Percentiles rank a stretch among this genome's conserved stretches.
Evolutionary conservation across 306 rosid species (phyloP).

Genomic region (Arachis hypogaea): DNA sequence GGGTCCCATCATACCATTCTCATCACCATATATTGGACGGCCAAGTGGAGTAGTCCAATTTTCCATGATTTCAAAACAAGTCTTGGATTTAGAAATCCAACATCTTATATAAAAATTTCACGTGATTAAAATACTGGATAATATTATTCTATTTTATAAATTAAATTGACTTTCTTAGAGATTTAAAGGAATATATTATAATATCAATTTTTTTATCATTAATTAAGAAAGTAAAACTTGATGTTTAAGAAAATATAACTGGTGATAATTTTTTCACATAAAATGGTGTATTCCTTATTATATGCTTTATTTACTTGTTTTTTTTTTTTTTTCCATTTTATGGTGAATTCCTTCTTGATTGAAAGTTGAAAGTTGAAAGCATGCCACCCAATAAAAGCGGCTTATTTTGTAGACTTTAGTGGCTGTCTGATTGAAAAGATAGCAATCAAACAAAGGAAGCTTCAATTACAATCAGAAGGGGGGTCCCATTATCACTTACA

Average conservation of each 20-base stretch:
- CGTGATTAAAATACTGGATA: no score
- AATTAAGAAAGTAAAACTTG: no score
- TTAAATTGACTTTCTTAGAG: no score
- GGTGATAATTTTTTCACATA: no score
- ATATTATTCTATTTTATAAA: no score
- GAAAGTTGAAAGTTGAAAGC: conserved; percentile 36
- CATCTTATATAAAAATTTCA: no score
- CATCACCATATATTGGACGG: conserved; percentile 11
- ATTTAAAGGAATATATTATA: no score
- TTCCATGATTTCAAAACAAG: conserved; percentile 15
- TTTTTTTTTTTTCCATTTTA: not conserved
- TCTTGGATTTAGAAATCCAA: not conserved
- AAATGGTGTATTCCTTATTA: no score
- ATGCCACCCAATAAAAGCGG: conserved; percentile 38
- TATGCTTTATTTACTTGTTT: not conserved
- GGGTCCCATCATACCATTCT: conserved; percentile 24
- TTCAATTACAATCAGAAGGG: conserved; percentile 42
- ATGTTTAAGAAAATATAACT: no score
- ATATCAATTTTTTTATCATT: no score
- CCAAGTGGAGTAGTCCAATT: conserved; percentile 18
- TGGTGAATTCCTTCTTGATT: conserved; percentile 31
- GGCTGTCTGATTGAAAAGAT: conserved; percentile 33
- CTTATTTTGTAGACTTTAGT: conserved; percentile 45
- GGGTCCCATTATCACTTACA: conserved; percentile 59
- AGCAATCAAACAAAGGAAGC: conserved; percentile 55